Evolutionary conservation across 306 rosid genomes (phyloP).

Genomic region (Pterocarpus santalinus): DNA sequence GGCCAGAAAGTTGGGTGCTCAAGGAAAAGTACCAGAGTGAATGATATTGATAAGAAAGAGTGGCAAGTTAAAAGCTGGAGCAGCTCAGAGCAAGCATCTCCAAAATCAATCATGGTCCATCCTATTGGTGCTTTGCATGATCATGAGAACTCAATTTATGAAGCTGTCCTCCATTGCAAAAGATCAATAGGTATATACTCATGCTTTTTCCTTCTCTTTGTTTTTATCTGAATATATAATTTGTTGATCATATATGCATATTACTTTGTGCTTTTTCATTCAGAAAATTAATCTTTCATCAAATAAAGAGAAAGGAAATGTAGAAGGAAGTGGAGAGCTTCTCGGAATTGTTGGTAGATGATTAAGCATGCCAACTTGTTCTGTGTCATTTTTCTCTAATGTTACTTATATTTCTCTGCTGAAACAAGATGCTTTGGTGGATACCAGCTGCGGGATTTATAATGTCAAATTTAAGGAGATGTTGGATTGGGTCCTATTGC

Average conservation of each 20-base stretch:
- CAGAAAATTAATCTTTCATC: conserved; percentile 51
- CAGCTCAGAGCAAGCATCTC: conserved; percentile 54
- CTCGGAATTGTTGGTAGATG: conserved; percentile 28
- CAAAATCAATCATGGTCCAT: conserved; percentile 36
- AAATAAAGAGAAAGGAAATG: conserved; percentile 34
- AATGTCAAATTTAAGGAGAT: not conserved
- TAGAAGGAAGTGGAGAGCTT: conserved; percentile 3
- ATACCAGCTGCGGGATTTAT: not conserved
- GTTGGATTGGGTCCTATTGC: conserved; percentile 9
- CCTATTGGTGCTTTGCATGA: conserved; percentile 44
- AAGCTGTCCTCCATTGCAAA: conserved; percentile 77
- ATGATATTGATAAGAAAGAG: conserved; percentile 54
- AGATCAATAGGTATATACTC: conserved; percentile 59
- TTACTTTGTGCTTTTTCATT: conserved; percentile 23
- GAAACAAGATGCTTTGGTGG: not conserved
- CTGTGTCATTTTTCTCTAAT: conserved; percentile 25
- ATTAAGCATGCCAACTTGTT: conserved; percentile 35
- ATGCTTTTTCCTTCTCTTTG: not conserved
- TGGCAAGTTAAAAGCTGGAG: conserved; percentile 47
- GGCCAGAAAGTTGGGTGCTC: conserved; percentile 42
- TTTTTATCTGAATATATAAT: not conserved
- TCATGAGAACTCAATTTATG: conserved; percentile 62
- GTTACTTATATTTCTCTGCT: not conserved
- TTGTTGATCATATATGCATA: conserved; percentile 7
- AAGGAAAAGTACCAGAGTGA: conserved; percentile 49